Percentiles rank a stretch among this genome's conserved stretches.
phyloP scores from a whole-genome alignment of 2,329 filamentous ascomycete genomes.

The Diaporthe longicolla region DNA sequence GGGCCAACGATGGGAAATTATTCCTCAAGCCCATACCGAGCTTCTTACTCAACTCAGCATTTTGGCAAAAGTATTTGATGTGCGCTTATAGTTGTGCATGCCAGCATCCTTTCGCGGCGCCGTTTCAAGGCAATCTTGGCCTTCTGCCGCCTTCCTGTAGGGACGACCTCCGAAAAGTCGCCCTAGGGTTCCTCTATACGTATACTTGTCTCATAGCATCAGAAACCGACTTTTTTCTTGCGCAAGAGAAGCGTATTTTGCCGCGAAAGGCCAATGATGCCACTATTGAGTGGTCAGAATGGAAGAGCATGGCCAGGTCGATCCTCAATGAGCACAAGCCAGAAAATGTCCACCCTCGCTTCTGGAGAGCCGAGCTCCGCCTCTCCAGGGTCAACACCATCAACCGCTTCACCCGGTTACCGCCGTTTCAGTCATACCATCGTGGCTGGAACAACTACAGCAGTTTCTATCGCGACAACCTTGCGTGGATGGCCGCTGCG shows the following conservation, averaged over 20 bases:
- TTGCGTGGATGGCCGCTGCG: neutral
- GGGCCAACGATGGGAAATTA: neutral
- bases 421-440: constrained; percentile 40
- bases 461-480: constrained; percentile 9
- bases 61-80: neutral
- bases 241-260: neutral
- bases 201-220: neutral
- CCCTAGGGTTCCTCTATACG: neutral
- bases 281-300: neutral
- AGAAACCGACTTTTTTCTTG: neutral
- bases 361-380: constrained; percentile 45
- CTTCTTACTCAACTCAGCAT: neutral
- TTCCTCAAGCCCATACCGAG: neutral
- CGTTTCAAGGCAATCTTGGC: too few relatives aligned
- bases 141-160: neutral
- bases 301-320: constrained; percentile 23
- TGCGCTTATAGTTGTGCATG: neutral
- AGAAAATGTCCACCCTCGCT: constrained; percentile 44
- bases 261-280: neutral
- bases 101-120: too few relatives aligned
- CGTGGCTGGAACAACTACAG: constrained; percentile 42
- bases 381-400: constrained; percentile 44
- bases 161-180: neutral
- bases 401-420: constrained; percentile 39
- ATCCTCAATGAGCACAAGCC: constrained; percentile 39